Evolutionary conservation across 352 stramenopile species (phyloP), one percentile per base, ranked within the genome.

Genomic region (Phytophthora pisi): DNA sequence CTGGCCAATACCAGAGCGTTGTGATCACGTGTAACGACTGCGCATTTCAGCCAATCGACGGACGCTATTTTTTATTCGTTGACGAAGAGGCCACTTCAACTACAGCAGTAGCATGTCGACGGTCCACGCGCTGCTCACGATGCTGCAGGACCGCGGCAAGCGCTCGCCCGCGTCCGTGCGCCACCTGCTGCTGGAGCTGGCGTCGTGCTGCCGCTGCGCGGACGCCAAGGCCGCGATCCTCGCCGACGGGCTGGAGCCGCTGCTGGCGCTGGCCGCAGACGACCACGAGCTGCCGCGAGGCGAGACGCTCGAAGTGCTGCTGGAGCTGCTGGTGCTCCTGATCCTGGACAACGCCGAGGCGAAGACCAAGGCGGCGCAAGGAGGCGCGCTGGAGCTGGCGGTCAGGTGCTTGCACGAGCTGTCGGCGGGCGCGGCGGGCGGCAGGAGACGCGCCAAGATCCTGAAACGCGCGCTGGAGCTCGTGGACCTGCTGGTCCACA

Each of bases 381-480:
- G 56, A 9, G 77, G 77, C 1, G 74, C 78, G 9, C 18, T 88
- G 38, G 63, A 56, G 1, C 43, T 88, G 45, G 68, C 75, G 38
- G 24, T 68, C 26, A 38, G 57, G 38, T 68, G 62, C 57, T 30
- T 75, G 9, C 57, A 61, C n/a, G 62, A 64, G 31, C 56, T 72
- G 31, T 52, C 54, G 42, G 28, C 30, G 11, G 52, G 45, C n/a
- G 23, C 38, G 77, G 18, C 55, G 60, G 42, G 40, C 26, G 52
- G 58, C 47, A 82, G 80, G 64, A 64, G 69, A 38, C 80, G 77
- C 40, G 72, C 64, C 20, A 78, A 74, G 26, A 64, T 72, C 38
- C 54, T 89, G n/a, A 81, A 75, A 16, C 57, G 76, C 13, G 74
- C 78, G 4, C 56, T 91, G 23, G 75, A 86, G 28, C 50, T 89